Conservation (phyloP, 106 monocot species). For the Agapanthus africanus region DNA sequence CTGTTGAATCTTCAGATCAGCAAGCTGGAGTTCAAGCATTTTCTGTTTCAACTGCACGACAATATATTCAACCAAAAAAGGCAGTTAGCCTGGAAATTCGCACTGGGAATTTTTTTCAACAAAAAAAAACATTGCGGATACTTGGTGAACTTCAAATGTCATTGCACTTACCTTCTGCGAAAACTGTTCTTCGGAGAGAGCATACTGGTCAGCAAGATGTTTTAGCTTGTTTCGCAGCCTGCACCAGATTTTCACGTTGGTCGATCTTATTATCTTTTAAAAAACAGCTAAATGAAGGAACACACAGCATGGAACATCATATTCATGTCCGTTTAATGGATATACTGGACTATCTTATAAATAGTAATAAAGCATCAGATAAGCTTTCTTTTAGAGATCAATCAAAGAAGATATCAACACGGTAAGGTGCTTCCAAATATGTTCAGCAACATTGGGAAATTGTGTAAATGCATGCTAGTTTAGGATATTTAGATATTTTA, state of each 20-base stretch:
- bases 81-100: slow-evolving; percentile 6
- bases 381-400: not conserved
- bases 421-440: not conserved
- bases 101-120: too few relatives aligned
- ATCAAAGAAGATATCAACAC: not conserved
- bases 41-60: slow-evolving; percentile 77
- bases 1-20: slow-evolving; percentile 89
- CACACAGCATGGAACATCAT: not conserved
- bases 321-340: not conserved
- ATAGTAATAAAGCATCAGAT: not conserved
- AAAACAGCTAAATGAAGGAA: too few relatives aligned
- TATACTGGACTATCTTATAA: not conserved
- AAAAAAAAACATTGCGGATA: not conserved
- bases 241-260: not conserved
- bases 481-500: too few relatives aligned
- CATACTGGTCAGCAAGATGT: slow-evolving; percentile 84
- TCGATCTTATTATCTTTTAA: not conserved
- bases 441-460: not conserved
- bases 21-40: slow-evolving; percentile 74
- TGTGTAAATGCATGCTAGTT: not conserved
- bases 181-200: slow-evolving; percentile 76
- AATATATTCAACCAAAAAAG: slow-evolving; percentile 3
- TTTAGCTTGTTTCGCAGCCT: slow-evolving; percentile 88
- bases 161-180: slow-evolving; percentile 51
- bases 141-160: not conserved